These are phyloP conservation scores for Trichoderma gamsii DNA, from an alignment of 495 filamentous ascomycete species.

Conservation along the genomic window DNA sequence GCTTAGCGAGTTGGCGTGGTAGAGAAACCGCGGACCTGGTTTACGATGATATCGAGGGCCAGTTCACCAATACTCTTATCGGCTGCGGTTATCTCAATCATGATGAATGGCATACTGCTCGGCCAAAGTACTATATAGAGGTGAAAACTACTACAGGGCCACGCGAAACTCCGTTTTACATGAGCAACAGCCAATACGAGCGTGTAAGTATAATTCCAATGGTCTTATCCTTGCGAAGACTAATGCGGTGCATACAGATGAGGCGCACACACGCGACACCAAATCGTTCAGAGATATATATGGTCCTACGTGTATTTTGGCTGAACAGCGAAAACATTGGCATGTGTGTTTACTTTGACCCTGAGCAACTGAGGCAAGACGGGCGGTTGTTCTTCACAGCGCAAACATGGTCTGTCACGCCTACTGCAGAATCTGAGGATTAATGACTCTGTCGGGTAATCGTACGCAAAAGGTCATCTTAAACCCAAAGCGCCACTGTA, in stretches of 20 bases:
- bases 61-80: conserved; percentile 32
- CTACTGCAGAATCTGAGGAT: neutral
- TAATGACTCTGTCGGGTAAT: too few species aligned
- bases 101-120: conserved; percentile 22
- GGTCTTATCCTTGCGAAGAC: too few species aligned
- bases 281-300: neutral
- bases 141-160: conserved; percentile 42
- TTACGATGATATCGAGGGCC: conserved; percentile 32
- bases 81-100: conserved; percentile 28
- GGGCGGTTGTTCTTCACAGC: neutral
- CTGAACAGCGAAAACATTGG: neutral
- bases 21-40: conserved; percentile 38
- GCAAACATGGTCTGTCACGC: neutral
- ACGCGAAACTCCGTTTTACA: conserved; percentile 36
- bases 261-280: too few species aligned
- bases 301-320: neutral
- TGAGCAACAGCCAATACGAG: conserved; percentile 37
- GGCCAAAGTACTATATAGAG: conserved; percentile 39
- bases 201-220: conserved; percentile 24
- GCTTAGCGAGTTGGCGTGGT: conserved; percentile 33
- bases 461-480: too few species aligned
- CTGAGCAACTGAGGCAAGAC: neutral
- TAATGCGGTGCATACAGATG: too few species aligned
- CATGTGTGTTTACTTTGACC: neutral
- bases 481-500: too few species aligned